Conservation (phyloP, 2,329 filamentous ascomycete genomes). For the Acephala macrosclerotiorum region DNA sequence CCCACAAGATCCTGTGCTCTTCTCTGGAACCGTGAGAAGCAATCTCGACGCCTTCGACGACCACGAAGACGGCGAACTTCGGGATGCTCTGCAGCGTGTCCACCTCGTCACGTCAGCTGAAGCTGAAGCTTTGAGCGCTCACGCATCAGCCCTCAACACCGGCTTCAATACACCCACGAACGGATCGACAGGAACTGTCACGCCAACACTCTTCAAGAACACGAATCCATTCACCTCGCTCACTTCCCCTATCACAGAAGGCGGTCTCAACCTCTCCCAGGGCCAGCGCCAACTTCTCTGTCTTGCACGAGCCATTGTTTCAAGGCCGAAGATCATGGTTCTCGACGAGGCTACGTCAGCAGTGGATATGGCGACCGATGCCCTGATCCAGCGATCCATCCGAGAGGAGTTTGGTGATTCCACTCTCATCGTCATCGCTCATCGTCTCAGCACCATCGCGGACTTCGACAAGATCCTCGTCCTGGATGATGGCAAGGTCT, state of each 20-base stretch:
- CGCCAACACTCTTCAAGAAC: slow-evolving; percentile 40
- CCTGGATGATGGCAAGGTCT: slow-evolving; percentile 69
- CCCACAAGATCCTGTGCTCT: slow-evolving; percentile 82
- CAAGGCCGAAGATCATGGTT: slow-evolving; percentile 78
- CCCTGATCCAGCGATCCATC: slow-evolving; percentile 76
- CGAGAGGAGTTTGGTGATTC: slow-evolving; percentile 73
- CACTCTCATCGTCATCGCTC: slow-evolving; percentile 78
- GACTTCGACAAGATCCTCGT: slow-evolving; percentile 80
- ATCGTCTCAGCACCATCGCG: slow-evolving; percentile 77
- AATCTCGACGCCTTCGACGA: slow-evolving; percentile 82
- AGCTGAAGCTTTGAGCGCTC: slow-evolving; percentile 17
- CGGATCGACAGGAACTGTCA: slow-evolving; percentile 32
- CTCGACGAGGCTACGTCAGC: slow-evolving; percentile 82
- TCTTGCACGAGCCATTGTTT: slow-evolving; percentile 75
- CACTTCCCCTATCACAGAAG: slow-evolving; percentile 70
- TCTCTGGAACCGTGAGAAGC: slow-evolving; percentile 77
- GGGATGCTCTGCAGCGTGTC: slow-evolving; percentile 73
- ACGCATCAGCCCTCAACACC: slow-evolving; percentile 24
- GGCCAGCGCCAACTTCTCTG: slow-evolving; percentile 80
- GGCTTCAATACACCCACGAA: slow-evolving; percentile 48
- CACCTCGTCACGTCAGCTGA: slow-evolving; percentile 56
- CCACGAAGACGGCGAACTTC: slow-evolving; percentile 72
- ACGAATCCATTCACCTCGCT: slow-evolving; percentile 72
- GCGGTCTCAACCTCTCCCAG: slow-evolving; percentile 77
- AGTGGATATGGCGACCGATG: slow-evolving; percentile 79